These are phyloP conservation scores for Oryza longistaminata DNA, from an alignment of 176 grass and related monocot genomes.

Conservation along the genomic window DNA sequence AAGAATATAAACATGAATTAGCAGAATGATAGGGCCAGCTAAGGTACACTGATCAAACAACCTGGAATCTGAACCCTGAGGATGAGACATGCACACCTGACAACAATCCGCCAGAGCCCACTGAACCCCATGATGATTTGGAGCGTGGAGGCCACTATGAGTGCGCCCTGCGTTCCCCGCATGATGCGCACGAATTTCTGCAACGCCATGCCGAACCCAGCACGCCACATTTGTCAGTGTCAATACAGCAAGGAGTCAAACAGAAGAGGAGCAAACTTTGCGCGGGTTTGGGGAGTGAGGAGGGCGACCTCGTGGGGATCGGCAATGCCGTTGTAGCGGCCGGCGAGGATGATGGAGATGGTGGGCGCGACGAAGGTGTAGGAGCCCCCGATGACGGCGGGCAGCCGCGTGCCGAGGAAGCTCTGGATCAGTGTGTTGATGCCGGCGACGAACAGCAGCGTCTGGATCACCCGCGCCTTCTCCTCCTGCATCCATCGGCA, in stretches of 20 bases:
- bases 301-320: constrained; percentile 70
- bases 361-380: constrained; percentile 85
- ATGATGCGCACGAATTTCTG: constrained; percentile 81
- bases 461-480: constrained; percentile 90
- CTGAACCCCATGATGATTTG: constrained; percentile 91
- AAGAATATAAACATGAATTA: constrained; percentile 25
- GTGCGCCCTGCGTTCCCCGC: constrained; percentile 83
- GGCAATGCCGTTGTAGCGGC: constrained; percentile 56
- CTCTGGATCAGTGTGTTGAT: constrained; percentile 91
- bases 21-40: neutral
- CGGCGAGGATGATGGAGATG: constrained; percentile 78
- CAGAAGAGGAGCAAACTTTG: neutral
- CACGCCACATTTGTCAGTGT: neutral
- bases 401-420: constrained; percentile 78
- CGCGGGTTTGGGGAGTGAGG: neutral
- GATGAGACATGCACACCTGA: constrained; percentile 37
- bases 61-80: constrained; percentile 24
- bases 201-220: neutral
- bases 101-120: constrained; percentile 77
- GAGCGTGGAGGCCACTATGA: constrained; percentile 81
- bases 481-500: constrained; percentile 57
- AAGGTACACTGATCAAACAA: neutral
- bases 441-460: constrained; percentile 81
- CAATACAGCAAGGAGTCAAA: neutral
- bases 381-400: constrained; percentile 81